Conservation (phyloP, 148 eudicot genomes). For the Chenopodium berlandieri region DNA sequence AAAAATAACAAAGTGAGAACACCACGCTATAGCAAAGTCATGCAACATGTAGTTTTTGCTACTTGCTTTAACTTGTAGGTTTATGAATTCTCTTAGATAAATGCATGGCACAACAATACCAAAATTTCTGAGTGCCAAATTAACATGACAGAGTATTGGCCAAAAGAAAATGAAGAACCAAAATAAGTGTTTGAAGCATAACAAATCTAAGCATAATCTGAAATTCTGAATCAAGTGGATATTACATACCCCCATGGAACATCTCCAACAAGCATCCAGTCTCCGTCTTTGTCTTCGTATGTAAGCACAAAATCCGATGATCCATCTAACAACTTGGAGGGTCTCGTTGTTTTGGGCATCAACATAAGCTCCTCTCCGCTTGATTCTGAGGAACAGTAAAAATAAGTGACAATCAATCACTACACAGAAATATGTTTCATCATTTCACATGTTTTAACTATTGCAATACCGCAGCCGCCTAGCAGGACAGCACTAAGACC, state of each 20-base stretch:
- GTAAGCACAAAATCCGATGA: slow-evolving; percentile 89
- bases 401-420: background rate
- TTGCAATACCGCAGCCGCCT: background rate
- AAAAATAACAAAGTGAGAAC: background rate
- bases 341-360: slow-evolving; percentile 41
- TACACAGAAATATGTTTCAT: background rate
- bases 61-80: too few relatives aligned
- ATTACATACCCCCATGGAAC: slow-evolving; percentile 84
- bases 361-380: slow-evolving; percentile 40
- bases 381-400: slow-evolving; percentile 37
- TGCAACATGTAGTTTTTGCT: too few relatives aligned
- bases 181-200: background rate
- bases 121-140: background rate
- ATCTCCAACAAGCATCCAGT: slow-evolving; percentile 98
- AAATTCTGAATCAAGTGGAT: slow-evolving; percentile 1
- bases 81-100: too few relatives aligned
- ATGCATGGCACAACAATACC: too few relatives aligned
- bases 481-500: background rate
- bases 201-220: background rate
- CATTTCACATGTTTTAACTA: background rate
- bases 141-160: background rate
- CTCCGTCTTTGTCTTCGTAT: slow-evolving; percentile 95
- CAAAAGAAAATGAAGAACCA: background rate
- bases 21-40: background rate
- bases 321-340: slow-evolving; percentile 63